These are phyloP conservation scores for Tagetes erecta DNA, from an alignment of 129 eudicot genomes.

Conservation along the genomic window DNA sequence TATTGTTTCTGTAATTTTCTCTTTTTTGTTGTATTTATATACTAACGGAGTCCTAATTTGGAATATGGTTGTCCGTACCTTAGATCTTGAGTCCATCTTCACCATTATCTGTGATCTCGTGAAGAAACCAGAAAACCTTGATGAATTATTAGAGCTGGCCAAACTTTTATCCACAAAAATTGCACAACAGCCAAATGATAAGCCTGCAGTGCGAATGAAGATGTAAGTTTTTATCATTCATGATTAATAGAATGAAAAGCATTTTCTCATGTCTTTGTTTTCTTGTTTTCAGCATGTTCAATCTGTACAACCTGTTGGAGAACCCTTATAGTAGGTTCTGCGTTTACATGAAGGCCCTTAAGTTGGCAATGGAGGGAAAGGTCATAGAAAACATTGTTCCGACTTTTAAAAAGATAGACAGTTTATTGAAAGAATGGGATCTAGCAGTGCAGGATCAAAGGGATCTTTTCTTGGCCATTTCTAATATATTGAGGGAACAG, in stretches of 20 bases:
- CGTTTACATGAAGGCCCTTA: slow-evolving; percentile 85
- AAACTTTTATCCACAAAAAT: slow-evolving; percentile 71
- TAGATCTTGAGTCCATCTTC: slow-evolving; percentile 88
- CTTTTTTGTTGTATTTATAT: background rate
- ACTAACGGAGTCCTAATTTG: background rate
- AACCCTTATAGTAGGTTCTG: slow-evolving; percentile 71
- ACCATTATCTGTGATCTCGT: slow-evolving; percentile 87
- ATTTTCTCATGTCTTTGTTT: background rate
- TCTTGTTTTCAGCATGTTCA: slow-evolving; percentile 61
- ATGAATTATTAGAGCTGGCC: slow-evolving; percentile 79
- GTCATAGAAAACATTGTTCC: slow-evolving; percentile 64
- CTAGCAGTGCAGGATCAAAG: slow-evolving; percentile 76
- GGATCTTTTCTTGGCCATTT: slow-evolving; percentile 61
- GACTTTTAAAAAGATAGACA: slow-evolving; percentile 69
- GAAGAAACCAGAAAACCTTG: slow-evolving; percentile 68
- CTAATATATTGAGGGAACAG: slow-evolving; percentile 74
- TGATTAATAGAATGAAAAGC: background rate
- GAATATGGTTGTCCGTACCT: background rate
- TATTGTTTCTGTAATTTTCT: background rate
- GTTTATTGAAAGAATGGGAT: slow-evolving; percentile 83
- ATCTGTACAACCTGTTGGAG: slow-evolving; percentile 83
- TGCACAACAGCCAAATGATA: slow-evolving; percentile 72
- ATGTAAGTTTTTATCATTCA: slow-evolving; percentile 61
- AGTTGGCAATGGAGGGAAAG: slow-evolving; percentile 68
- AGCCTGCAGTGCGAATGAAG: slow-evolving; percentile 77